Base-by-base conservation (phyloP, 257 asterid species). In the Verbascum thapsus region DNA sequence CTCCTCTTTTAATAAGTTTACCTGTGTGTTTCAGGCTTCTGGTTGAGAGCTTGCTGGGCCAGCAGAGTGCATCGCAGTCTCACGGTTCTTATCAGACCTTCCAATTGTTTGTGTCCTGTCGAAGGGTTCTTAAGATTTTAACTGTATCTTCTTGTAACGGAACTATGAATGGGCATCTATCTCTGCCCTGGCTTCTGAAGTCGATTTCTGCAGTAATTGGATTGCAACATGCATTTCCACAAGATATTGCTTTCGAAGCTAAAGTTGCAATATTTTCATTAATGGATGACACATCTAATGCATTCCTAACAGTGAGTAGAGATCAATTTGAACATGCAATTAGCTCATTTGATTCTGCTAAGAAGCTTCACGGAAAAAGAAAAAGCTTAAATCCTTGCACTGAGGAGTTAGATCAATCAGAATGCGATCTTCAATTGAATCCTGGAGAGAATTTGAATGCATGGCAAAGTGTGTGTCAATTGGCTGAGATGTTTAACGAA, bases 111-210 rank as follows among this genome's bases (percentile, higher is more conserved):
- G 76, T 84, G 61, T 67, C 88, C 70, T 92, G 98, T 78, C 90
- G 98, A 79, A 85, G 80, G 73, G 80, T 78, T 68, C 85, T 92
- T 22, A 81, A 74, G 67, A 71, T 68, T 71, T 65, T 87, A 62
- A 59, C 82, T 44, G 60, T 76, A 71, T 79, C 87, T 63, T 77
- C 83, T 70, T 65, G 73, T 67, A 82, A 86, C 58, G 79, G 65
- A 53, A 41, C 58, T 65, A 39, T 62, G 79, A 78, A 53, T 49
- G 62, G 74, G 66, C 82, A 53, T 72, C 77, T 83, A n/a, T 78
- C 84, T 71, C 76, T 83, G 61, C 65, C 74, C 18, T 92, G 98
- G 98, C 82, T 92, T 78, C 72, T 78, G 53, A 85, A 85, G 78
- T 92, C 98, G 54, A 68, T 82, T 63, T 75, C 72, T 58, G 85